Conservation (phyloP, 345 rosid genomes). For the Raphanus sativus region DNA sequence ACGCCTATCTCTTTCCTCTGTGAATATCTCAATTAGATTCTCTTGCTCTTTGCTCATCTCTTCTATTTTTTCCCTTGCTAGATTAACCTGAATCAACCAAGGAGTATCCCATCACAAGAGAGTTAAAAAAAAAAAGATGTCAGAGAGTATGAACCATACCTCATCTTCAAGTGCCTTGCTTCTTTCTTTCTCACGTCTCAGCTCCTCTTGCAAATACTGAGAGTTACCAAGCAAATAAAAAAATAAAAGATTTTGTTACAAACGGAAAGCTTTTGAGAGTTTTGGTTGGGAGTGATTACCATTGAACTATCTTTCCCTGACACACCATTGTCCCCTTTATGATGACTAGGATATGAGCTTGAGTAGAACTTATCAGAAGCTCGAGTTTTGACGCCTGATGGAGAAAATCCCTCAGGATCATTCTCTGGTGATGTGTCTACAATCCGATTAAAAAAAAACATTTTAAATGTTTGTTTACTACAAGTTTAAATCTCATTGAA, state of each 20-base stretch:
- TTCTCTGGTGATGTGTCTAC: conserved; percentile 54
- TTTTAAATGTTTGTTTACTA: not conserved
- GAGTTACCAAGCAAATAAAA: not conserved
- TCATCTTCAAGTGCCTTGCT: conserved; percentile 55
- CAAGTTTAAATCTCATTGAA: not conserved
- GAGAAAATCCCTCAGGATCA: conserved; percentile 31
- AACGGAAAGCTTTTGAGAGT: conserved; percentile 6
- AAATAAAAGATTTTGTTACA: not conserved
- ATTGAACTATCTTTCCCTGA: conserved; percentile 37
- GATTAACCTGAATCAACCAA: conserved; percentile 45
- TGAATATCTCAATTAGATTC: conserved; percentile 58
- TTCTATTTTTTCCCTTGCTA: conserved; percentile 52
- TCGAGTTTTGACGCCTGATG: conserved; percentile 32
- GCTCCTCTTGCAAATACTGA: conserved; percentile 38
- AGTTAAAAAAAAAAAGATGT: not conserved
- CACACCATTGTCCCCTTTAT: conserved; percentile 31
- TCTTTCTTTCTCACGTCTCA: conserved; percentile 49
- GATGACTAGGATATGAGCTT: conserved; percentile 29
- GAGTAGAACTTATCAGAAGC: conserved; percentile 43
- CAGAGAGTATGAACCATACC: conserved; percentile 41
- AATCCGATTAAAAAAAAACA: not conserved
- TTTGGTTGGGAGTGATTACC: conserved; percentile 13
- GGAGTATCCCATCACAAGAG: conserved; percentile 11
- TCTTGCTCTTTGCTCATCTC: conserved; percentile 71
- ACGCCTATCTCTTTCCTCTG: conserved; percentile 76